A percentile compares a stretch with the other conserved stretches of the same genome.
These are phyloP conservation scores for Arctostaphylos glauca DNA, from an alignment of 148 eudicot genomes.

Conservation along the genomic window DNA sequence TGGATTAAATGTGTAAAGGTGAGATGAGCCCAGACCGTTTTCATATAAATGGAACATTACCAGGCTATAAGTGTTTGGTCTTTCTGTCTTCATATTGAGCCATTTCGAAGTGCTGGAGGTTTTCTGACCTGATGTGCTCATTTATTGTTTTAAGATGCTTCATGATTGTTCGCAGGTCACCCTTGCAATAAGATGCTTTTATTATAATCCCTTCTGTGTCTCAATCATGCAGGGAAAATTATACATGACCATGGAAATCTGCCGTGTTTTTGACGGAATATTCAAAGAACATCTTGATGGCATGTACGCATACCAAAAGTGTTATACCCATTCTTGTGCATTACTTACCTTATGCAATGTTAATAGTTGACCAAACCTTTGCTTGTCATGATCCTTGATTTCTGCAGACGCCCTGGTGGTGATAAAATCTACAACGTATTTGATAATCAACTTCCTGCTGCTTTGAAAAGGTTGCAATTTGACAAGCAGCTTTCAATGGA, in stretches of 20 bases:
- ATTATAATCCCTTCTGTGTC: conserved; percentile 9
- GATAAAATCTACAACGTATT: conserved; percentile 85
- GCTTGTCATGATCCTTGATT: conserved; percentile 12
- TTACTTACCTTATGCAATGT: conserved; percentile 1
- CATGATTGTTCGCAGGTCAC: not conserved
- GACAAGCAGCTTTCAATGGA: conserved; percentile 98
- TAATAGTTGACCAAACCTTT: not conserved
- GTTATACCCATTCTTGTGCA: not conserved
- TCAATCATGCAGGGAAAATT: conserved; percentile 70
- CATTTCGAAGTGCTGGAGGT: not conserved
- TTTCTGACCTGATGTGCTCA: not conserved
- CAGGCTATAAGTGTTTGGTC: not conserved
- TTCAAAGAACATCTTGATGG: conserved; percentile 99
- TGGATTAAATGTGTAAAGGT: not conserved
- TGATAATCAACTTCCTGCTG: conserved; percentile 99
- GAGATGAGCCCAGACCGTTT: not conserved
- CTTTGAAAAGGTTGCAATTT: conserved; percentile 91
- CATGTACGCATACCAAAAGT: conserved; percentile 45
- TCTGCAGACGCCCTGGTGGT: conserved; percentile 92
- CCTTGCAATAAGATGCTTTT: not conserved
- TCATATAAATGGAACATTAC: not conserved
- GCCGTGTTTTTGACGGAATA: conserved; percentile 87
- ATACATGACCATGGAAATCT: conserved; percentile 93
- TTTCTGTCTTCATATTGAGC: not conserved
- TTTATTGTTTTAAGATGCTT: not conserved